These are phyloP conservation scores for Populus hybrid DNA, from an alignment of 441 rosid genomes.

Conservation along the genomic window DNA sequence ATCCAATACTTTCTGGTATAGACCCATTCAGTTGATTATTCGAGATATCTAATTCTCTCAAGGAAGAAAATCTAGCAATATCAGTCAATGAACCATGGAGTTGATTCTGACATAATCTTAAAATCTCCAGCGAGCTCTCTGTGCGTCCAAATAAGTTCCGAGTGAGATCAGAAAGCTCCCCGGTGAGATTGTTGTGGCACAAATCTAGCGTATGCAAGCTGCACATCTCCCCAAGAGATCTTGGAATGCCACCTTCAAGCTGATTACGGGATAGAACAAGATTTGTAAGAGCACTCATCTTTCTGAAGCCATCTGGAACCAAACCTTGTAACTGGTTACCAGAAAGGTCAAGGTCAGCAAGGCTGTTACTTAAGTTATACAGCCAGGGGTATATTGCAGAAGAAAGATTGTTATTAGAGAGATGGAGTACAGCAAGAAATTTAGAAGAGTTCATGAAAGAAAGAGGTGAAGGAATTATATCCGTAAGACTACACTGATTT, in stretches of 20 bases:
- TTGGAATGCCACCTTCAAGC: slow-evolving; percentile 11
- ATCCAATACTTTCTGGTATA: slow-evolving; percentile 20
- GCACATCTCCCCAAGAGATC: slow-evolving; percentile 13
- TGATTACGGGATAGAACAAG: slow-evolving; percentile 6
- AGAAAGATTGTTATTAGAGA: slow-evolving; percentile 1
- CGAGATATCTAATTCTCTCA: slow-evolving; percentile 14
- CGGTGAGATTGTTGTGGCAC: slow-evolving; percentile 4
- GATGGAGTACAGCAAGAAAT: slow-evolving; percentile 6
- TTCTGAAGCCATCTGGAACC: background rate
- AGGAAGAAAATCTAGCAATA: slow-evolving; percentile 12
- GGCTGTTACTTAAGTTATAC: slow-evolving; percentile 2
- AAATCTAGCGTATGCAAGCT: slow-evolving; percentile 14
- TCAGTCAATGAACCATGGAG: slow-evolving; percentile 21
- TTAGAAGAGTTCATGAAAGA: slow-evolving; percentile 14
- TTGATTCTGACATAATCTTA: slow-evolving; percentile 15
- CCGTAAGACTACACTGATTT: background rate
- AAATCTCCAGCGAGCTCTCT: slow-evolving; percentile 15
- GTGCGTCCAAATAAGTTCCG: slow-evolving; percentile 12
- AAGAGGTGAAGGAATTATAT: background rate
- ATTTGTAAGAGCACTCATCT: background rate
- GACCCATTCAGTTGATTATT: slow-evolving; percentile 16
- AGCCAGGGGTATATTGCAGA: background rate
- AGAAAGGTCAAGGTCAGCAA: slow-evolving; percentile 7
- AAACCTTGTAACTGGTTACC: background rate
- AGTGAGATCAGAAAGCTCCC: slow-evolving; percentile 3